A percentile compares a stretch with the other conserved stretches of the same genome.
Evolutionary conservation across 345 rosid species (phyloP).

Genomic region (Citrus australasica): DNA sequence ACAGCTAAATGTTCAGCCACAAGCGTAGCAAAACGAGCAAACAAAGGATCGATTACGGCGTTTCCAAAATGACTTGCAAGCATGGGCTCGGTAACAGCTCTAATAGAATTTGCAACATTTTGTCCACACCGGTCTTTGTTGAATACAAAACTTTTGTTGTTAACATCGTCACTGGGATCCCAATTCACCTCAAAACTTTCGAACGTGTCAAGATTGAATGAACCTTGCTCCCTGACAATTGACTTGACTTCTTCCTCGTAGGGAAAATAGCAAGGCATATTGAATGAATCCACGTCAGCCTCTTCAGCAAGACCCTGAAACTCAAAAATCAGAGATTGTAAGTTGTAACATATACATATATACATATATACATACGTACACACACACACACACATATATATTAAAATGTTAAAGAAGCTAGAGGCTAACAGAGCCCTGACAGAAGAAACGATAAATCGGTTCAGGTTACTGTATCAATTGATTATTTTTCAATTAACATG

Average conservation of each 20-base stretch:
- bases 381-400: no score
- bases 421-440: no score
- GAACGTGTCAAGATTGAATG: not conserved
- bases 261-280: not conserved
- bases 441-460: no score
- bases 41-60: slow-evolving; percentile 11
- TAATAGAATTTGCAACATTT: slow-evolving; percentile 3
- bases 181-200: not conserved
- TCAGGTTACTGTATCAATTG: no score
- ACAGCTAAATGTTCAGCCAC: slow-evolving; percentile 5
- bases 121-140: not conserved
- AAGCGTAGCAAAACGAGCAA: not conserved
- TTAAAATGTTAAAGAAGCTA: no score
- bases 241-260: not conserved
- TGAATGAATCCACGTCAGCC: not conserved
- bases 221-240: not conserved
- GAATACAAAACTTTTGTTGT: not conserved
- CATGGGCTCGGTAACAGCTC: slow-evolving; percentile 12
- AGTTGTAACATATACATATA: no score
- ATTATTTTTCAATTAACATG: no score
- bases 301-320: not conserved
- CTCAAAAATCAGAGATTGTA: no score
- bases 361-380: no score
- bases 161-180: not conserved
- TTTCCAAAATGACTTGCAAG: slow-evolving; percentile 21